Evolutionary conservation across 2,329 filamentous ascomycete genomes (phyloP).

Genomic region (Fusarium phyllophilum): DNA sequence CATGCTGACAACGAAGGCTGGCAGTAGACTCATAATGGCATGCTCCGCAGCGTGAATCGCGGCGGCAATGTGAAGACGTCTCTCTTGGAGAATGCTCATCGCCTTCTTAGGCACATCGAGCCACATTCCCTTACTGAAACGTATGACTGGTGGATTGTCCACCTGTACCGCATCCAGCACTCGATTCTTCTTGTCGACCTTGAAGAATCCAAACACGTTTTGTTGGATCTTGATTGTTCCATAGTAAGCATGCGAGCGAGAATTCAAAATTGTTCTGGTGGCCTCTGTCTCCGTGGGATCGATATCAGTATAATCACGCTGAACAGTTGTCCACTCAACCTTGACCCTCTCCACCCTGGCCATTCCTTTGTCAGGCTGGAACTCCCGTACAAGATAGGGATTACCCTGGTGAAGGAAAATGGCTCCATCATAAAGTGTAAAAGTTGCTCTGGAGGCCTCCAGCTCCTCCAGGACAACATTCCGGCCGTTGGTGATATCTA

Average conservation of each 20-base stretch:
- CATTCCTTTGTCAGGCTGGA: constrained; percentile 80
- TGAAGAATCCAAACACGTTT: constrained; percentile 96
- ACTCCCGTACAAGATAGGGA: constrained; percentile 91
- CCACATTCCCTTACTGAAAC: constrained; percentile 92
- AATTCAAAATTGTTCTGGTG: constrained; percentile 75
- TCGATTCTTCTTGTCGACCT: constrained; percentile 85
- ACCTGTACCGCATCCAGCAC: constrained; percentile 93
- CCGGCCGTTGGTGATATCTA: constrained; percentile 84
- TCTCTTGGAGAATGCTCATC: constrained; percentile 78
- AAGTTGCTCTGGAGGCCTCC: constrained; percentile 94
- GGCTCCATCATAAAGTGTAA: constrained; percentile 95
- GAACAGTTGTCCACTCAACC: constrained; percentile 94
- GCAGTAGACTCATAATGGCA: constrained; percentile 85
- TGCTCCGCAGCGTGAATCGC: constrained; percentile 97
- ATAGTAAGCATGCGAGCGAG: constrained; percentile 79
- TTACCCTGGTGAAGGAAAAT: constrained; percentile 98
- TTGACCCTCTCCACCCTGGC: constrained; percentile 89
- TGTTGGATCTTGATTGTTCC: constrained; percentile 87
- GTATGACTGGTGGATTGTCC: constrained; percentile 89
- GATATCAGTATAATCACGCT: constrained; percentile 93
- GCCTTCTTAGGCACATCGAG: constrained; percentile 85
- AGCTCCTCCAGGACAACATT: constrained; percentile 93
- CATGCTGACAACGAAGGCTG: constrained; percentile 89
- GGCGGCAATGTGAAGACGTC: constrained; percentile 82
- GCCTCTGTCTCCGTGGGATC: constrained; percentile 93